Evolutionary conservation across 73 alveolate species (phyloP).

Genomic region (Paramecium caudatum): DNA sequence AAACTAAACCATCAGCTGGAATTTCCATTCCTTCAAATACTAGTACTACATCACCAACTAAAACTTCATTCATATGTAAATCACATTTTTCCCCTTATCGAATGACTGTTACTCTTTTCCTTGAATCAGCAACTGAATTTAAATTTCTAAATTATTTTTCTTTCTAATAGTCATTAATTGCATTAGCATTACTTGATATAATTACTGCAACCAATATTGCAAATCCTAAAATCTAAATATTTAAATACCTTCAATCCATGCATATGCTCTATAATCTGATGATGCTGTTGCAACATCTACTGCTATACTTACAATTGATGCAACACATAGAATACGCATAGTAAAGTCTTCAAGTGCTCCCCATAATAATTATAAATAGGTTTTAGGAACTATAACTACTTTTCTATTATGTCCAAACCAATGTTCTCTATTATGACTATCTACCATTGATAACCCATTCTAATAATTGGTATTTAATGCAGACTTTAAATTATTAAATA

Average conservation of each 20-base stretch:
- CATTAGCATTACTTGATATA: slow-evolving; percentile 90
- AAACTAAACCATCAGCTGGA: slow-evolving; percentile 87
- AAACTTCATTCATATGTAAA: slow-evolving; percentile 77
- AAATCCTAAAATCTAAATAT: slow-evolving; percentile 80
- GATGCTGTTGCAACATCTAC: slow-evolving; percentile 95
- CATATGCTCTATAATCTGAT: slow-evolving; percentile 78
- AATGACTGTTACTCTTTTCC: slow-evolving; percentile 77
- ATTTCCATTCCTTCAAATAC: slow-evolving; percentile 86
- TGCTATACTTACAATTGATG: slow-evolving; percentile 95
- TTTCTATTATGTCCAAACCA: slow-evolving; percentile 67
- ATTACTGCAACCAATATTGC: slow-evolving; percentile 94
- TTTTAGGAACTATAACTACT: slow-evolving; percentile 23
- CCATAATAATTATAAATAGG: slow-evolving; percentile 76
- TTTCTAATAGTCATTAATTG: slow-evolving; percentile 91
- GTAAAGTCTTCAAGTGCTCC: slow-evolving; percentile 96
- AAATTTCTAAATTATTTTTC: slow-evolving; percentile 85
- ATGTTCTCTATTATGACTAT: slow-evolving; percentile 48
- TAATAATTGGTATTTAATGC: not conserved
- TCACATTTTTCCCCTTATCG: slow-evolving; percentile 80
- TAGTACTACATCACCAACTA: slow-evolving; percentile 88
- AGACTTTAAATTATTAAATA: not conserved
- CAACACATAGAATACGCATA: slow-evolving; percentile 90
- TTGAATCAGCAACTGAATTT: slow-evolving; percentile 66
- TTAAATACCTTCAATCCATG: slow-evolving; percentile 94
- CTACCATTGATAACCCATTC: slow-evolving; percentile 25